Evolutionary conservation across 768 basidiomycete species (phyloP).

Genomic region (Lactarius quietus): DNA sequence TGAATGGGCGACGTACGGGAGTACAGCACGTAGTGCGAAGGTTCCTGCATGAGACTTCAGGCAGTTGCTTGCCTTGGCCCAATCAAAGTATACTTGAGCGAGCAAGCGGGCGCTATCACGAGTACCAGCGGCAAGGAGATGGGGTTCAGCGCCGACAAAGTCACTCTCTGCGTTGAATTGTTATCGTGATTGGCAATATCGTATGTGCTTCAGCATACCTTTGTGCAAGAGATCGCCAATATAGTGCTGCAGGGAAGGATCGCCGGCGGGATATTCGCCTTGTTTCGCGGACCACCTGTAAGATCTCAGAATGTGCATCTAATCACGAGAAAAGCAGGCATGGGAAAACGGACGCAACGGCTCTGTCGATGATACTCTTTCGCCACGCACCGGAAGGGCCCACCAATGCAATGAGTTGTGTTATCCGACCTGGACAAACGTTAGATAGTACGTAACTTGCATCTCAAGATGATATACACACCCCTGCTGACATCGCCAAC

Average conservation of each 20-base stretch:
- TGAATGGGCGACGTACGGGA: conserved; percentile 59
- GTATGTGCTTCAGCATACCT: conserved; percentile 43
- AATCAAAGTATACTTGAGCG: conserved; percentile 83
- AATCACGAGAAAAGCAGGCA: neutral
- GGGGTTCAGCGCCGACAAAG: conserved; percentile 72
- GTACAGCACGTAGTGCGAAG: conserved; percentile 80
- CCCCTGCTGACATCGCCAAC: conserved; percentile 81
- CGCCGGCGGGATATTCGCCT: conserved; percentile 80
- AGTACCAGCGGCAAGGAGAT: conserved; percentile 82
- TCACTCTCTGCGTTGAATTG: conserved; percentile 53
- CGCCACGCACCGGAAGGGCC: conserved; percentile 82
- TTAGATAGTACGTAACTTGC: neutral
- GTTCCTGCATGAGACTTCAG: conserved; percentile 42
- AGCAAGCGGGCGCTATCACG: conserved; percentile 85
- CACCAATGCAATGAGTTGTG: conserved; percentile 86
- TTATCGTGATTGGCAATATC: neutral
- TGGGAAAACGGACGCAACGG: conserved; percentile 66
- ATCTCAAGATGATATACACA: conserved; percentile 37
- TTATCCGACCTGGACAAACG: conserved; percentile 62
- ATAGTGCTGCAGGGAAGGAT: conserved; percentile 85
- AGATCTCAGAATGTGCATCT: conserved; percentile 21
- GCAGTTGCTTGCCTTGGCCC: conserved; percentile 50
- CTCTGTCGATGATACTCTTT: conserved; percentile 81
- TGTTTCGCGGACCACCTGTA: conserved; percentile 82
- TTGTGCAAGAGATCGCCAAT: conserved; percentile 85